phyloP scores from a whole-genome alignment of 2,329 filamentous ascomycete genomes.

The Trichocomaceae sp. region DNA sequence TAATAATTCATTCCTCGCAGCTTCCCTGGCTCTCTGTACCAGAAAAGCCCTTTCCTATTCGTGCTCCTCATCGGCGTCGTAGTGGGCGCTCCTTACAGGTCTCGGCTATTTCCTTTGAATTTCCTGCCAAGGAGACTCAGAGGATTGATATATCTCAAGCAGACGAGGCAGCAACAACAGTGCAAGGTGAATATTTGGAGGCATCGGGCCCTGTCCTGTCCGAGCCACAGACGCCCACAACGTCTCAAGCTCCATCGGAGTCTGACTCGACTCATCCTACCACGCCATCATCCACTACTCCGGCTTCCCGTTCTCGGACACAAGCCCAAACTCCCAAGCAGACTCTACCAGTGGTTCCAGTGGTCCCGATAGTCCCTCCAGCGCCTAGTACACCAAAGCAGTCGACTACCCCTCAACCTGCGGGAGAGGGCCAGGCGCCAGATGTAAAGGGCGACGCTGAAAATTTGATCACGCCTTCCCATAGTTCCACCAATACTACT shows the following conservation, averaged over 20 bases:
- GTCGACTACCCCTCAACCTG: slow-evolving; percentile 28
- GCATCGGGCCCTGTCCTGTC: slow-evolving; percentile 24
- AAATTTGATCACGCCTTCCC: slow-evolving; percentile 12
- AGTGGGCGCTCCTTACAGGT: slow-evolving; percentile 31
- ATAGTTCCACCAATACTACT: slow-evolving; percentile 35
- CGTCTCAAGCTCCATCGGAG: slow-evolving; percentile 54
- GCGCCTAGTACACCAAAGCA: slow-evolving; percentile 28
- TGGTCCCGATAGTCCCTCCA: slow-evolving; percentile 42
- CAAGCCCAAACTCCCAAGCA: slow-evolving; percentile 31
- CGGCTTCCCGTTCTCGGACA: slow-evolving; percentile 27
- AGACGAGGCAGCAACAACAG: slow-evolving; percentile 18
- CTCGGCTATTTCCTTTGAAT: slow-evolving; percentile 36
- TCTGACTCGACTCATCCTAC: slow-evolving; percentile 49
- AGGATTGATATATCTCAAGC: slow-evolving; percentile 20
- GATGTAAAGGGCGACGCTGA: slow-evolving; percentile 4
- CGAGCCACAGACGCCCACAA: slow-evolving; percentile 51
- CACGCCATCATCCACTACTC: slow-evolving; percentile 48
- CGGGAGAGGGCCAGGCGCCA: neutral
- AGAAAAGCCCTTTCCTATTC: slow-evolving; percentile 48
- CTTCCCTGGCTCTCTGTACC: slow-evolving; percentile 57
- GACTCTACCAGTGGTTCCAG: slow-evolving; percentile 41
- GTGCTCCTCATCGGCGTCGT: slow-evolving; percentile 43
- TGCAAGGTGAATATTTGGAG: slow-evolving; percentile 18
- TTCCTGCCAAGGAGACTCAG: slow-evolving; percentile 44
- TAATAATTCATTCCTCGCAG: slow-evolving; percentile 23